These are phyloP conservation scores for Salix brachista DNA, from an alignment of 345 rosid genomes.

Conservation along the genomic window DNA sequence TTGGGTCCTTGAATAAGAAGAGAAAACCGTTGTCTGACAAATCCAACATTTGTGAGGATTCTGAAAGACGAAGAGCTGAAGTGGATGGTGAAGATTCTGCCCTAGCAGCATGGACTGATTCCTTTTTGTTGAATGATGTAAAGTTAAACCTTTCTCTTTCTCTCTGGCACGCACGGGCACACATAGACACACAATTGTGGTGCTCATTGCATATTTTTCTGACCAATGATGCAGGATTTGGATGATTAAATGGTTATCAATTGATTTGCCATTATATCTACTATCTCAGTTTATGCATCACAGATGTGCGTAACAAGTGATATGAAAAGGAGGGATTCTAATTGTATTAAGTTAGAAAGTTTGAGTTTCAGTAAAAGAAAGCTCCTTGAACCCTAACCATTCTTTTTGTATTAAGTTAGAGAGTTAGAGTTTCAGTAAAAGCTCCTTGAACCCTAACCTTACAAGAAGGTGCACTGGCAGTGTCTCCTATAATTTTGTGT, in stretches of 20 bases:
- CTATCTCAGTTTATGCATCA: too few relatives aligned
- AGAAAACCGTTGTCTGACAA: slow-evolving; percentile 27
- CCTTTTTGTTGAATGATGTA: slow-evolving; percentile 66
- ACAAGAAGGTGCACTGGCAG: too few relatives aligned
- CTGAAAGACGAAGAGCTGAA: slow-evolving; percentile 16
- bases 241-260: too few relatives aligned
- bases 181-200: not conserved
- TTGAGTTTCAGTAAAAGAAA: not conserved
- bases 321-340: too few relatives aligned
- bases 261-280: too few relatives aligned
- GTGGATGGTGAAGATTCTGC: slow-evolving; percentile 28
- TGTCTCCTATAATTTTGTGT: too few relatives aligned
- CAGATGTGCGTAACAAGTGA: too few relatives aligned
- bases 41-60: slow-evolving; percentile 22
- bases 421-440: not conserved
- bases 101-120: slow-evolving; percentile 45
- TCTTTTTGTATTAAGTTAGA: not conserved
- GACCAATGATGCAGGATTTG: too few relatives aligned
- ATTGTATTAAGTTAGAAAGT: not conserved
- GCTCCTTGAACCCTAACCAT: too few relatives aligned
- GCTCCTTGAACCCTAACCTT: too few relatives aligned
- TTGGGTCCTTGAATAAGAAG: slow-evolving; percentile 25
- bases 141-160: not conserved
- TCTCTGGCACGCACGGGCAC: not conserved
- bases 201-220: too few relatives aligned